Conservation (phyloP, 208 protist genomes). For the Plasmodiophora brassicae region DNA sequence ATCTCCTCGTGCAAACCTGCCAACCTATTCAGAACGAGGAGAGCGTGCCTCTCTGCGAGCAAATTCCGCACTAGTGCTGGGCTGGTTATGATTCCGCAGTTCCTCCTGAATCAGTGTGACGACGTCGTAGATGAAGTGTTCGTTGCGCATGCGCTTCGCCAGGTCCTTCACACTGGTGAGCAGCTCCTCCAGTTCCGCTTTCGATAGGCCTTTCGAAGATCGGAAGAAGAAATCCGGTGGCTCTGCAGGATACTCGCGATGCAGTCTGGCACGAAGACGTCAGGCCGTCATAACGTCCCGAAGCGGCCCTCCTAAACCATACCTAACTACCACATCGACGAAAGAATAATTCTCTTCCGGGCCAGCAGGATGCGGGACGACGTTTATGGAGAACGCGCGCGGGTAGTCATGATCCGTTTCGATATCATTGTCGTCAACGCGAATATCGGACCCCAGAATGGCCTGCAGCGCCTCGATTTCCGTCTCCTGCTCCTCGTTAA, state of each 20-base stretch:
- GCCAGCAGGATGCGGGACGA: slow-evolving; percentile 4
- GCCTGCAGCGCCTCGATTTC: slow-evolving; percentile 13
- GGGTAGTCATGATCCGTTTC: not conserved
- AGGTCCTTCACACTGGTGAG: not conserved
- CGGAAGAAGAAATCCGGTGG: not conserved
- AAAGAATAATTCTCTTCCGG: slow-evolving; percentile 8
- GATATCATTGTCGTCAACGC: not conserved
- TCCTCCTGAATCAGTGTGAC: slow-evolving; percentile 12
- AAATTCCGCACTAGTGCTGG: not conserved
- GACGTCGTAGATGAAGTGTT: slow-evolving; percentile 4
- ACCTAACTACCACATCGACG: not conserved
- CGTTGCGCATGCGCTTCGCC: not conserved
- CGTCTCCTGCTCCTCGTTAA: slow-evolving; percentile 23
- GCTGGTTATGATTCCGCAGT: not conserved
- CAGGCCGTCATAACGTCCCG: too few species aligned
- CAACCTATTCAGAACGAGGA: not conserved
- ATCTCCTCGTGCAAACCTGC: slow-evolving; percentile 23
- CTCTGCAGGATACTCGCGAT: not conserved
- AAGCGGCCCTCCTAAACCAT: too few species aligned
- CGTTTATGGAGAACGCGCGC: slow-evolving; percentile 10
- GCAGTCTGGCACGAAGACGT: too few species aligned
- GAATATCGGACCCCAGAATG: not conserved
- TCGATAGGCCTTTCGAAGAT: slow-evolving; percentile 27
- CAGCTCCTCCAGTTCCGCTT: not conserved
- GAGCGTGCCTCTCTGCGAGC: not conserved